Conservation (phyloP, 176 grass and related monocot species). For the Lolium rigidum region DNA sequence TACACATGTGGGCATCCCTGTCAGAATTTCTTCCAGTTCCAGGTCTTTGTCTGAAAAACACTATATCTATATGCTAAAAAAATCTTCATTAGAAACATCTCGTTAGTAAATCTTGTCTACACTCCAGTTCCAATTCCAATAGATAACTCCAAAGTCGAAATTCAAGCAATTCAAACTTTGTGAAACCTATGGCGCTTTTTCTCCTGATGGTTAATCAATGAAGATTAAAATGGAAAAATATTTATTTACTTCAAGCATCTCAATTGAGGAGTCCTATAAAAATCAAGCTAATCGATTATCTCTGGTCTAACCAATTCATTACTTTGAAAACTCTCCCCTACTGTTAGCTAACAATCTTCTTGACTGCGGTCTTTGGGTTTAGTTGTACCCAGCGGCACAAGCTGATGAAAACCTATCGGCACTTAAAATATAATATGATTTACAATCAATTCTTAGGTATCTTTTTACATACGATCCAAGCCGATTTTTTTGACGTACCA, state of each 20-base stretch:
- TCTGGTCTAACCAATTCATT: background rate
- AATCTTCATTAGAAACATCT: background rate
- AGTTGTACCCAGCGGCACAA: background rate
- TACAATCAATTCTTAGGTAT: background rate
- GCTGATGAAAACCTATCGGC: background rate
- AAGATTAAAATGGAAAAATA: no score
- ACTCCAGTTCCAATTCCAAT: background rate
- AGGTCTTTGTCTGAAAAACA: background rate
- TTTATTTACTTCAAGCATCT: background rate
- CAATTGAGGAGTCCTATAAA: background rate
- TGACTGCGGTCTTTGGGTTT: background rate
- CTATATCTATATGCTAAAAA: background rate
- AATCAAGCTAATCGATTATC: background rate
- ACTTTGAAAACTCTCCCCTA: background rate
- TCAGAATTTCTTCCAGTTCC: background rate
- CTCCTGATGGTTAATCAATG: background rate
- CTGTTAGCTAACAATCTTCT: slow-evolving; percentile 7
- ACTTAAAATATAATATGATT: background rate
- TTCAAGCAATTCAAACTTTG: background rate
- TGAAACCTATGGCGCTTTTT: background rate
- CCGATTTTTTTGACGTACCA: no score
- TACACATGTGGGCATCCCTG: background rate
- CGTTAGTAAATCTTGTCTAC: background rate
- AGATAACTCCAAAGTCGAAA: background rate
- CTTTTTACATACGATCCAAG: no score